Evolutionary conservation across 2,329 filamentous ascomycete species (phyloP).

Genomic region (Aspergillus neoniger): DNA sequence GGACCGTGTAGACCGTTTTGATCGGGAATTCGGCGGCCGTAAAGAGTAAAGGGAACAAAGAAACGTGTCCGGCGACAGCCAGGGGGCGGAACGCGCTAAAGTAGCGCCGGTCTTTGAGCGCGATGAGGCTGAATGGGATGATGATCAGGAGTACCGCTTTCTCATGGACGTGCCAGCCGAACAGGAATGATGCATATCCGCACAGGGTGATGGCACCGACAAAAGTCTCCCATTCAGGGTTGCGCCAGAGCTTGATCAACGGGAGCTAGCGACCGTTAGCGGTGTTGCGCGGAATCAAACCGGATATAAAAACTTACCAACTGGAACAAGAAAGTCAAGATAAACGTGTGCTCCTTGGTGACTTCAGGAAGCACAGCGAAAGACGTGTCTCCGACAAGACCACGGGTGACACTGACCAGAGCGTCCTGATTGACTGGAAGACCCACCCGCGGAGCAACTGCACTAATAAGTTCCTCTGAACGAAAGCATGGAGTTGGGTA

Average conservation of each 20-base stretch:
- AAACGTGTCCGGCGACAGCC: constrained; percentile 91
- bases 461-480: constrained; percentile 34
- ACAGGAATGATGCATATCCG: constrained; percentile 93
- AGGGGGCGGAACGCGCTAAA: constrained; percentile 89
- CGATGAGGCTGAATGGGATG: constrained; percentile 90
- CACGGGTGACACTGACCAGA: constrained; percentile 84
- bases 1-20: constrained; percentile 88
- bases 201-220: constrained; percentile 87
- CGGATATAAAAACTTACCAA: constrained; percentile 47
- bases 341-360: constrained; percentile 75
- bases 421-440: constrained; percentile 72
- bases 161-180: constrained; percentile 98
- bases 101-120: constrained; percentile 84
- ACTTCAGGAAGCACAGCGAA: constrained; percentile 93
- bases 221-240: constrained; percentile 85
- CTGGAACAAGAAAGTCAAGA: constrained; percentile 80
- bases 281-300: constrained; percentile 7
- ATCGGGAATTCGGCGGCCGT: constrained; percentile 90
- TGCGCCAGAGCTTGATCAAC: constrained; percentile 76
- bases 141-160: constrained; percentile 94
- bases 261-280: constrained; percentile 55
- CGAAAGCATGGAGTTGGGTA: background rate
- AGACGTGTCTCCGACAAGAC: constrained; percentile 87
- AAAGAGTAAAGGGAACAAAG: constrained; percentile 90
- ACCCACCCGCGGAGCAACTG: constrained; percentile 79